These are phyloP conservation scores for Magnolia sinica DNA, from an alignment of 164 flowering plant species.

Conservation along the genomic window DNA sequence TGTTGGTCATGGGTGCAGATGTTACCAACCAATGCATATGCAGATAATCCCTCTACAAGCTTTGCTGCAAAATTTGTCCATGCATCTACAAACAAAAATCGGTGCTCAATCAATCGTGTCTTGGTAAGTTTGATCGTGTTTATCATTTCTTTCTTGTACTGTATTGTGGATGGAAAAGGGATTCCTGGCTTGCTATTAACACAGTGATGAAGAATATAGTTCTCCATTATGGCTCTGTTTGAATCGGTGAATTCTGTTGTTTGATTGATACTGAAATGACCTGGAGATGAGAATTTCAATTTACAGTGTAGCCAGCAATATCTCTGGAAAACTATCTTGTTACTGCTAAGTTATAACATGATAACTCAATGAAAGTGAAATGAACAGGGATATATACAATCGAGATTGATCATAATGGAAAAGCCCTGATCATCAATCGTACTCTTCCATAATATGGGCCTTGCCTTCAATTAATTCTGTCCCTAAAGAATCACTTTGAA, in stretches of 20 bases:
- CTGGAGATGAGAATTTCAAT: not conserved
- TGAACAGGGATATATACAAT: too few species aligned
- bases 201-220: not conserved
- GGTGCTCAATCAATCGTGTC: constrained; percentile 91
- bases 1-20: constrained; percentile 48
- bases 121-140: constrained; percentile 50
- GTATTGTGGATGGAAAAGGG: not conserved
- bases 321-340: too few species aligned
- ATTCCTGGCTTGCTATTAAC: not conserved
- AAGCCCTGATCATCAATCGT: too few species aligned
- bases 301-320: not conserved
- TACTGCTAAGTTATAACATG: too few species aligned
- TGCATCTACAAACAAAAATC: constrained; percentile 88
- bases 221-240: too few species aligned
- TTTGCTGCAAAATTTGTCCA: constrained; percentile 98
- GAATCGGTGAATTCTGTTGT: not conserved
- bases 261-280: not conserved
- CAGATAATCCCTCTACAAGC: constrained; percentile 92
- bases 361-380: too few species aligned
- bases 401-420: too few species aligned
- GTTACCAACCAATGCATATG: constrained; percentile 84
- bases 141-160: not conserved
- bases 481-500: too few species aligned
- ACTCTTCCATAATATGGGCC: too few species aligned
- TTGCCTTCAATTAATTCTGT: too few species aligned